Conservation (phyloP, 306 rosid species). For the Senna tora region DNA sequence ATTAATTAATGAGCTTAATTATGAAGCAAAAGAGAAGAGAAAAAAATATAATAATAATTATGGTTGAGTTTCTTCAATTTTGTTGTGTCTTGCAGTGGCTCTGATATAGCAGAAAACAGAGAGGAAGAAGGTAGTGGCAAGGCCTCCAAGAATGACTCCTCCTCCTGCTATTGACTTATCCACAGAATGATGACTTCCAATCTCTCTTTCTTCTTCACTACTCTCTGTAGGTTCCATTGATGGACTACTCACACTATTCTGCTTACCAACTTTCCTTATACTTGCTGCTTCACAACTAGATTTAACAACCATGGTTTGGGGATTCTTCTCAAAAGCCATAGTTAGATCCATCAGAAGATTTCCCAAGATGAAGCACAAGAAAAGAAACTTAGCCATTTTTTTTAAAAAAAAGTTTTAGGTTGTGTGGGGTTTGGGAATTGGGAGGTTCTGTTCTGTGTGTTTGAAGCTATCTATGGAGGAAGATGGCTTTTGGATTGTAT, state of each 20-base stretch:
- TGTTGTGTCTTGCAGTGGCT: constrained; percentile 66
- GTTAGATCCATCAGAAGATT: constrained; percentile 40
- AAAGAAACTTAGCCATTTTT: constrained; percentile 53
- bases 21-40: too few species aligned
- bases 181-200: constrained; percentile 39
- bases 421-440: constrained; percentile 3
- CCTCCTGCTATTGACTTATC: constrained; percentile 82
- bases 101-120: constrained; percentile 73
- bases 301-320: constrained; percentile 21
- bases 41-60: too few species aligned
- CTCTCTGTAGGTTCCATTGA: constrained; percentile 37
- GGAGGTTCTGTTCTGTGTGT: background rate
- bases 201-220: constrained; percentile 25
- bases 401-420: background rate
- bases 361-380: constrained; percentile 51
- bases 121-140: constrained; percentile 74
- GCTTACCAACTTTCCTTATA: constrained; percentile 67
- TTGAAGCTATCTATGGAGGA: constrained; percentile 28
- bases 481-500: constrained; percentile 34
- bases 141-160: constrained; percentile 86
- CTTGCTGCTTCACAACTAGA: constrained; percentile 19
- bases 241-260: constrained; percentile 42
- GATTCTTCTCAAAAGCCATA: constrained; percentile 35
- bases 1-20: too few species aligned
- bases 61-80: constrained; percentile 15